Conservation (phyloP, 2,329 filamentous ascomycete species). For the Colletotrichum phormii region DNA sequence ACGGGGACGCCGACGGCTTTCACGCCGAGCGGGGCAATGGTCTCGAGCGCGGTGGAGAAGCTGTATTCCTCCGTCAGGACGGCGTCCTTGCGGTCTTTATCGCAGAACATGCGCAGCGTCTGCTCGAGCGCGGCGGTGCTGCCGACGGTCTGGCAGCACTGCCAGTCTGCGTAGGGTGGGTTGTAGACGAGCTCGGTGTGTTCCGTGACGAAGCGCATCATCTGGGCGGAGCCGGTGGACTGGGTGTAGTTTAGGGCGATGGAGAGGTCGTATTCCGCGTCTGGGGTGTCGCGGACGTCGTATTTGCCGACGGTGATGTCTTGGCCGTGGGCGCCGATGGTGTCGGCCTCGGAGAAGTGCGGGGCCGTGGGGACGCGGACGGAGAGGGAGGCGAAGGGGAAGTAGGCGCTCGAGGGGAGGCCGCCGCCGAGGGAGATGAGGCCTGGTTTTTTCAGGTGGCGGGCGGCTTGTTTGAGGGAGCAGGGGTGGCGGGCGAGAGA, state of each 20-base stretch:
- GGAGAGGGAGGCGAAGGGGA: slow-evolving; percentile 85
- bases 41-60: slow-evolving; percentile 79
- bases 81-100: slow-evolving; percentile 75
- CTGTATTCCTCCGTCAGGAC: slow-evolving; percentile 92
- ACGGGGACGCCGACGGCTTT: slow-evolving; percentile 62
- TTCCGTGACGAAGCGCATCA: slow-evolving; percentile 92
- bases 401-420: slow-evolving; percentile 88
- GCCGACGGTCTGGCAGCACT: slow-evolving; percentile 83
- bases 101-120: slow-evolving; percentile 83
- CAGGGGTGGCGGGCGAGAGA: slow-evolving; percentile 70
- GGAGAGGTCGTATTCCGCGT: slow-evolving; percentile 75
- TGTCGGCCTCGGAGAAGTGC: slow-evolving; percentile 77
- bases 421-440: slow-evolving; percentile 94
- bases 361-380: slow-evolving; percentile 79
- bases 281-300: slow-evolving; percentile 72
- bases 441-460: slow-evolving; percentile 81
- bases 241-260: slow-evolving; percentile 95
- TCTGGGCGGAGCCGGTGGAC: slow-evolving; percentile 84
- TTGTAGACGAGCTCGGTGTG: slow-evolving; percentile 92
- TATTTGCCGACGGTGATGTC: slow-evolving; percentile 82
- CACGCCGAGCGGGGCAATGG: slow-evolving; percentile 64
- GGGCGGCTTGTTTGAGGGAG: slow-evolving; percentile 86
- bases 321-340: slow-evolving; percentile 65
- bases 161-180: slow-evolving; percentile 93
- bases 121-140: slow-evolving; percentile 90